Evolutionary conservation across 1,139 yeast genomes (phyloP), one percentile per base, ranked within the genome.

Genomic region (Pichia sp.): DNA sequence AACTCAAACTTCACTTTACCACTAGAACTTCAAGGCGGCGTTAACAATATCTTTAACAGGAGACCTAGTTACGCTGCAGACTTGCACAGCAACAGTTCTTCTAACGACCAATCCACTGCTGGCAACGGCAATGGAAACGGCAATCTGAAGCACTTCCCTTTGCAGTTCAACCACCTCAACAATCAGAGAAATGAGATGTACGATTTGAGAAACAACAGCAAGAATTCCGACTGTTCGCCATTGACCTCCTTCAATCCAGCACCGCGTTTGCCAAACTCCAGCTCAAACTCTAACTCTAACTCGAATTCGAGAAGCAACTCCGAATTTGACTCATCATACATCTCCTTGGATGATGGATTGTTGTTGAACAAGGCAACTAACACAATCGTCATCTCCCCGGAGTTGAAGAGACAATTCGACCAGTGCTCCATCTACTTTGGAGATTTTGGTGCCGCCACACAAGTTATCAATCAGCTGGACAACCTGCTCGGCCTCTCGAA

Each of bases 11-110:
- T 82, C 65, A 73, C 70, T 54, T 69, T 82, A 53, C 87, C 87
- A 0, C 55, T 70, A 8, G 87, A 82, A 59, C 70, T 82, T 44
- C 86, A 81, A 65, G 86, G 87, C 34, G 87, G 87, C 0, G 71
- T 82, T 3, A 80, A 82, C 16, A 80, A 74, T 53, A 81, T 82
- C 42, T 77, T 80, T 26, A 77, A 84, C 9, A 73, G 87, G 66
- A 73, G 87, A 65, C 87, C 87, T 31, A 74, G 82, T 54, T 82
- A 79, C 60, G 82, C 86, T 6, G 87, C 87, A 8, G 87, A 82
- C 60, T 71, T 78, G 13, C 75, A 75, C 58, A 31, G 36, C 36
- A 42, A 39, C 18, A 22, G 31, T 9, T n/a, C 19, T 30, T 22
- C 31, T n/a, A 37, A 49, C 13, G 21, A 41, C 16, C 37, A 36